Evolutionary conservation across 2,329 filamentous ascomycete species (phyloP), one percentile per base, ranked within the genome.

Genomic region (Macrophomina tecta): DNA sequence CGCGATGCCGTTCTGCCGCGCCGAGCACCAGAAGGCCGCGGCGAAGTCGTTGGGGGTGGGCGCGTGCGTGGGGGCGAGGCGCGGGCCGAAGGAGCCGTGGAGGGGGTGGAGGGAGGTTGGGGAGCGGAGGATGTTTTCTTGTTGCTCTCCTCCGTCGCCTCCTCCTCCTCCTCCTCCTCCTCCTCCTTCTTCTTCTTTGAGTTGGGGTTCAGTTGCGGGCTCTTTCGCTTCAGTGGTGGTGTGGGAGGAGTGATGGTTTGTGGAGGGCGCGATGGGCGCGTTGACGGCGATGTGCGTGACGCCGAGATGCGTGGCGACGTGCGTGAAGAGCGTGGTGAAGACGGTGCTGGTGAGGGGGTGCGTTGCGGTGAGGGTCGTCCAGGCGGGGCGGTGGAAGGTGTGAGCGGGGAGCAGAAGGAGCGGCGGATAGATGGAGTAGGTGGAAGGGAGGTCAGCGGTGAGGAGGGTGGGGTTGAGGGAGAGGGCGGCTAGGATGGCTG

Each of bases 21-120:
- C 89, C 12, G 84, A 86, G 0, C 91, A 91, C 94, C 94, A 98
- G 69, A 97, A 87, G 0, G 93, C 90, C 1, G 76, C 67, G 0
- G 82, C 76, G 67, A 96, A 91, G 73, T 94, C 90, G 1, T 73
- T 2, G 1, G 46, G 11, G 0, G 73, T 69, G 1, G 79, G 80
- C 9, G 71, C 65, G 5, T 72, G 74, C 64, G 8, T 65, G 51
- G 64, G 67, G 16, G 74, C 72, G 4, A 71, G 71, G 5, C 68
- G 42, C 0, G 87, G 84, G 0, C 92, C 92, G 76, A 97, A 97
- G 74, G 90, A 83, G 28, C 93, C 93, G 74, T 89, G 81, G 0
- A 97, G 80, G 23, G 90, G 89, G 2, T 85, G 83, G 36, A 97
- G 82, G 18, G 89, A 86, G 49, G 83, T 86, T 0, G 94, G 94